Evolutionary conservation across 768 basidiomycete species (phyloP), one percentile per base, ranked within the genome.

Genomic region (Suillus subluteus): DNA sequence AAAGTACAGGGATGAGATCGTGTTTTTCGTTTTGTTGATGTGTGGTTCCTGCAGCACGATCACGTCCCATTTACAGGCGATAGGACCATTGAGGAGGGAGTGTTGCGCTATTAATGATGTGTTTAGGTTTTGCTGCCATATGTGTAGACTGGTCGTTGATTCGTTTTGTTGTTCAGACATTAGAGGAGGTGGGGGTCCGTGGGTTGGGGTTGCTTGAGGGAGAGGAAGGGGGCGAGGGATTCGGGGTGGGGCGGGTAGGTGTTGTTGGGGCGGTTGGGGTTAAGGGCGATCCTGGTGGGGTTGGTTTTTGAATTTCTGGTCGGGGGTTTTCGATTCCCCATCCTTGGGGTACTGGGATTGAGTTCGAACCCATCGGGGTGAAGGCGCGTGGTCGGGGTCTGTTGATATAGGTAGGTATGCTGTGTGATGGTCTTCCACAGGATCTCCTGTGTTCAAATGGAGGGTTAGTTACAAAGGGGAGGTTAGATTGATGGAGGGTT

Each of bases 31-130:
- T 9, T n/a, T 8, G 21, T 46, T 46, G 8, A 46, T 46, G 21
- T 46, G 21, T 9, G 44, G 44, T 46, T 46, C 1, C 68, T 83
- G 81, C 7, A 82, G 21, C 1, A 70, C 62, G 0, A 80, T 43
- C 0, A 83, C 70, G 65, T 82, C 77, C 52, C 66, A 75, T 8
- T 74, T 35, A 3, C 4, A 1, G 2, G 46, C 44, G 1, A 15
- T 23, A 0, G 46, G 48, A 2, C 46, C 9, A 15, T 52, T 63
- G 5, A 63, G 62, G 2, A 50, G 48, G 12, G 48, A 23, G 5
- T n/a, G n/a, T 6, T 23, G 48, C 0, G n/a, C 23, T 12, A 13
- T 23, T 0, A 50, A 2, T 0, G 48, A 50, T 0, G n/a, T 13
- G 12, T 50, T 50, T 50, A n/a, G n/a, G n/a, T n/a, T n/a, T n/a